Evolutionary conservation across 2,329 filamentous ascomycete genomes (phyloP), one percentile per base, ranked within the genome.

Genomic region (Chrysoporthe deuterocubensis): DNA sequence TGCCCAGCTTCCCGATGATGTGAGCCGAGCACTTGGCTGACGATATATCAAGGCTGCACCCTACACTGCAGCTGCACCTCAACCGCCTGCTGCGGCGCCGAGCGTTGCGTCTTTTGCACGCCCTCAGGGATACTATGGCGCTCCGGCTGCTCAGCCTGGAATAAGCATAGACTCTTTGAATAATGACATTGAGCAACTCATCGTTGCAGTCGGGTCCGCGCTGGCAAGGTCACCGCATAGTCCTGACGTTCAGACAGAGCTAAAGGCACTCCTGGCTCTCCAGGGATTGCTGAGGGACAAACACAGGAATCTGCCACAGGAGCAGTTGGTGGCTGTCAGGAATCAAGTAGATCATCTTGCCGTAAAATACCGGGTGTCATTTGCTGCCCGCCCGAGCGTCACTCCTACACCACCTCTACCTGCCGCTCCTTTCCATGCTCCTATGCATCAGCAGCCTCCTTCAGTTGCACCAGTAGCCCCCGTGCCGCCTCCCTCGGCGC

Each of bases 241-340:
- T 83, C 81, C 85, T 79, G 87, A 89, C 80, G 85, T 93, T 76
- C 90, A 93, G 77, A 90, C 88, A 76, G 92, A 92, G 80, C 83
- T 97, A 76, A 92, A 93, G 81, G 93, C 94, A 71, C 87, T 97
- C 73, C 83, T 94, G 79, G 92, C 96, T 79, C 86, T 98, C 71
- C 93, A 97, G 81, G 89, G 85, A 73, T 87, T 95, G 72, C 83
- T 97, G 76, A 89, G 92, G 78, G 90, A 85, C 73, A 91, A 93
- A 62, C 65, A 67, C 61, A 67, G 62, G 79, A 89, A 90, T 76
- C 84, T 97, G 77, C 90, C 90, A 69, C 89, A 89, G 74, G 90
- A 94, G 75, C 92, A 97, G 81, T 86, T 97, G 77, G 89, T 92
- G 80, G 88, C 92, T 78, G 92, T 97, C 80, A 92, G 91, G 80